Percentiles rank a stretch among this genome's conserved stretches.
Conservation (phyloP, 129 eudicot genomes). For the Lonicera japonica region DNA sequence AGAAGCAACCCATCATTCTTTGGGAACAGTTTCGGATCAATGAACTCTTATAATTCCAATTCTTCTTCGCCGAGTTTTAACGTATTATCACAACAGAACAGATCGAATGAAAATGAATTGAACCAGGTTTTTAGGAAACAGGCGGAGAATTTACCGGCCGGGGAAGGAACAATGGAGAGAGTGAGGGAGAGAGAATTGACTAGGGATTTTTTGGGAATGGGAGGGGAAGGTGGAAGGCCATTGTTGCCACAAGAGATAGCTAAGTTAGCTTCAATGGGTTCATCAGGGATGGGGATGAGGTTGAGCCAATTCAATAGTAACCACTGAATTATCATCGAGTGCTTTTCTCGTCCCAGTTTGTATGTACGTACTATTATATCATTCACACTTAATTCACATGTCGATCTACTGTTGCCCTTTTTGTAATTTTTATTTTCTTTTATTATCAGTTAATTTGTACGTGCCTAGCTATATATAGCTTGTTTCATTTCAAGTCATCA, state of each 20-base stretch:
- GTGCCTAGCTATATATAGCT: too few relatives aligned
- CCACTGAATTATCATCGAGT: slow-evolving; percentile 7
- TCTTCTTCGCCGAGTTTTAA: not conserved
- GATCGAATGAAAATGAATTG: slow-evolving; percentile 32
- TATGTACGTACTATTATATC: too few relatives aligned
- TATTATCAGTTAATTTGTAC: too few relatives aligned
- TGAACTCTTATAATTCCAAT: slow-evolving; percentile 43
- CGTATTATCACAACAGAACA: slow-evolving; percentile 5
- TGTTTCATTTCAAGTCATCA: too few relatives aligned
- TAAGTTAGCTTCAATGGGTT: slow-evolving; percentile 74
- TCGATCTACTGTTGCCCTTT: too few relatives aligned
- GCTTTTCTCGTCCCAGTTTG: too few relatives aligned
- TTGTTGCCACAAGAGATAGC: slow-evolving; percentile 72
- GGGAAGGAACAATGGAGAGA: slow-evolving; percentile 17
- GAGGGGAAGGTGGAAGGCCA: slow-evolving; percentile 67
- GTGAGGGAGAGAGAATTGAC: slow-evolving; percentile 40
- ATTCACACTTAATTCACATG: too few relatives aligned
- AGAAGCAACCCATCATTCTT: slow-evolving; percentile 54
- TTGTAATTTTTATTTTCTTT: too few relatives aligned
- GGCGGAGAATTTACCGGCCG: too few relatives aligned
- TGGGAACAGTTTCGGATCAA: slow-evolving; percentile 60
- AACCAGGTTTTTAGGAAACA: slow-evolving; percentile 16
- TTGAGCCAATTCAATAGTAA: slow-evolving; percentile 57
- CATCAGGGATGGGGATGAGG: slow-evolving; percentile 80
- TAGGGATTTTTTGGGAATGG: slow-evolving; percentile 84